phyloP scores from a whole-genome alignment of 2,329 filamentous ascomycete species.

The Ophiostoma sp. region DNA sequence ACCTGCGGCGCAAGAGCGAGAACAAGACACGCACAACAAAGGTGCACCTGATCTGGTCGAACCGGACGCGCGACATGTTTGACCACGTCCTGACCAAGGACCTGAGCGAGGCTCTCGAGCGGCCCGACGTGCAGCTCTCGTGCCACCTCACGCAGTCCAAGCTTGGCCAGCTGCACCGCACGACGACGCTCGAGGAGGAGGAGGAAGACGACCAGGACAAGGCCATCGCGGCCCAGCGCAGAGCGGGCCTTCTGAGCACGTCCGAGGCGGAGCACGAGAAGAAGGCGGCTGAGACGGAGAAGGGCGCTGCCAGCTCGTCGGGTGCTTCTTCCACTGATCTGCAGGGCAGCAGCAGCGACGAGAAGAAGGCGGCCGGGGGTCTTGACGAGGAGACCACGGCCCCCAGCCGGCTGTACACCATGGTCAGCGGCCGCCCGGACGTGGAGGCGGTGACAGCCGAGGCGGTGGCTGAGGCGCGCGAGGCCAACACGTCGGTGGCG shows the following conservation, averaged over 20 bases:
- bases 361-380: neutral
- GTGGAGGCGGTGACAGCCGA: constrained; percentile 18
- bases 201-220: constrained; percentile 7
- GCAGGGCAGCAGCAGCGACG: neutral
- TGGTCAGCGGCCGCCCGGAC: constrained; percentile 24
- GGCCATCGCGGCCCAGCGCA: neutral
- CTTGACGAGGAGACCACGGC: neutral
- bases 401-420: neutral
- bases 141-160: constrained; percentile 19
- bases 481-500: constrained; percentile 18
- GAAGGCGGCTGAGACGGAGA: neutral
- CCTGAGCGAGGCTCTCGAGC: constrained; percentile 17
- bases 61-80: constrained; percentile 23
- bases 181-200: constrained; percentile 7
- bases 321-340: neutral
- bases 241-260: neutral
- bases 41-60: constrained; percentile 24
- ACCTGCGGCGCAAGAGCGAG: constrained; percentile 20
- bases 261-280: neutral
- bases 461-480: constrained; percentile 13
- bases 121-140: constrained; percentile 18
- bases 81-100: constrained; percentile 14
- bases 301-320: too few relatives aligned
- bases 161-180: neutral
- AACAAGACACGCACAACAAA: constrained; percentile 23